Base-by-base conservation (phyloP, 495 filamentous ascomycete genomes). In the Staphylotrichum longicolle region DNA sequence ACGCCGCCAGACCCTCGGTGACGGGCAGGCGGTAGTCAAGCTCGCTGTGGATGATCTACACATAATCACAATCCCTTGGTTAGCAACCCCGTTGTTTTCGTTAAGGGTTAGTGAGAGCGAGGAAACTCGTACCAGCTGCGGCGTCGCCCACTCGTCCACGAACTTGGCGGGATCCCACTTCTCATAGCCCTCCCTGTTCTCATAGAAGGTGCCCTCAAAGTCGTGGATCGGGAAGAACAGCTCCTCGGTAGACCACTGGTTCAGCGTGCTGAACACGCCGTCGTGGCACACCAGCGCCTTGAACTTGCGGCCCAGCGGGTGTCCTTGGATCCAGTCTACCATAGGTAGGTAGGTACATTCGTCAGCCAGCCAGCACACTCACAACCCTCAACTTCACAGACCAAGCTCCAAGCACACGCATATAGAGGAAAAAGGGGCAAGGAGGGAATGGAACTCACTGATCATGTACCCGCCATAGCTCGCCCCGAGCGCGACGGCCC, bases 261-360 rank as follows among this genome's bases (percentile, higher is more conserved):
- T 85, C 6, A 85, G 79, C 64, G 89, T 92, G 71, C 83, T 90
- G 76, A 91, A 96, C 33, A 93, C 85, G 40, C 93, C 93, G 72
- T 96, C 93, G 72, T 98, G 93, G 61, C 88, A 92, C 8, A 96
- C 91, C 2, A 96, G 82, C 2, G 92, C 92, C 71, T 91, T 91
- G 82, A 95, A 94, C 66, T 90, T 89, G 53, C 89, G 86, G 14
- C 86, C 86, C 0, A 89, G 76, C 0, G 78, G 77, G 39, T 88
- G 84, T 46, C 87, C 87, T 72, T 88, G 86, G 63, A 90, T 85
- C 85, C 87, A 90, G 67, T 89, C 79, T 84, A 37, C 20, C 20
- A 27, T 27, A 27, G 20, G 20, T 27, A 27, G 20, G 20, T 27
- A 27, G 20, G 20, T 27, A 27, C 20, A n/a, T 20, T 35, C 15